Percentiles rank a stretch among this genome's conserved stretches.
Evolutionary conservation across 352 stramenopile species (phyloP).

Genomic region (Phytopythium aichiense): DNA sequence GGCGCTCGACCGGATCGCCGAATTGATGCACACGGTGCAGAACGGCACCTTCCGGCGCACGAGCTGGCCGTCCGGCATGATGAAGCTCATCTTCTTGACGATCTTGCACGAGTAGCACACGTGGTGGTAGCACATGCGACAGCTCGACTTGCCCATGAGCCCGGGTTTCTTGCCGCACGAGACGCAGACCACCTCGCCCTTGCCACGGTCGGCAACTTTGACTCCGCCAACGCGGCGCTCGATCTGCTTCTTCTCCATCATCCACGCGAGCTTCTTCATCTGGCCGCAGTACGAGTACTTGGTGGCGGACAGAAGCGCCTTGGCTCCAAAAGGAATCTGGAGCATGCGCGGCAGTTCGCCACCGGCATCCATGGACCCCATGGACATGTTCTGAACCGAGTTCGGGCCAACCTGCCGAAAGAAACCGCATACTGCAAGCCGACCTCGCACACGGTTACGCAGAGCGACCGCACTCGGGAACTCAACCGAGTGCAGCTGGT

Average conservation of each 20-base stretch:
- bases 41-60: constrained; percentile 30
- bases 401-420: constrained; percentile 21
- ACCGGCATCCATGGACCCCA: constrained; percentile 15
- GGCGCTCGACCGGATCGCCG: no score
- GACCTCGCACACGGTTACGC: constrained; percentile 14
- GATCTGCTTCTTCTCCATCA: constrained; percentile 13
- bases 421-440: constrained; percentile 25
- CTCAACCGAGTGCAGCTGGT: constrained; percentile 32
- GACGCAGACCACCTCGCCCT: background rate
- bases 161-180: constrained; percentile 1
- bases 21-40: no score
- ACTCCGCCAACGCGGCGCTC: background rate
- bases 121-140: constrained; percentile 21
- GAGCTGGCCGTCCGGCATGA: constrained; percentile 25
- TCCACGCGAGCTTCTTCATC: constrained; percentile 25
- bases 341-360: constrained; percentile 15
- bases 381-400: constrained; percentile 23
- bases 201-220: background rate
- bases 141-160: background rate
- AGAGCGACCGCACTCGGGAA: constrained; percentile 22
- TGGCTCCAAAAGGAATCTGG: constrained; percentile 19
- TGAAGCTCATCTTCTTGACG: constrained; percentile 28
- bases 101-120: constrained; percentile 32
- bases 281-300: constrained; percentile 25
- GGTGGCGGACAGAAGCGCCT: constrained; percentile 18